Evolutionary conservation across 345 rosid genomes (phyloP).

Genomic region (Corymbia maculata): DNA sequence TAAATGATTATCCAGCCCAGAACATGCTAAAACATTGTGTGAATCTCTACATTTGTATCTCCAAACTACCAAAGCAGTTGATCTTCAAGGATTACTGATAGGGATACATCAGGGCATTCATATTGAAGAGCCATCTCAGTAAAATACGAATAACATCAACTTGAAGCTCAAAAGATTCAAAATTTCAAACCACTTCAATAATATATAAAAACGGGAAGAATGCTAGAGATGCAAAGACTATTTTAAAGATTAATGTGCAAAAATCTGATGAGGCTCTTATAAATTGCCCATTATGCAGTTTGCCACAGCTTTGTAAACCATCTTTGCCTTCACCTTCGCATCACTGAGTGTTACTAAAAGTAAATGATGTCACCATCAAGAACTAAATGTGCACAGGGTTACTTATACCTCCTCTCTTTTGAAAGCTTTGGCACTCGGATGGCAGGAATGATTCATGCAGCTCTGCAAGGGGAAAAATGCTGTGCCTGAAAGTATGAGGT

Average conservation of each 20-base stretch:
- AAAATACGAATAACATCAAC: not conserved
- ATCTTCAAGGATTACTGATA: not conserved
- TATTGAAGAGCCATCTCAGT: not conserved
- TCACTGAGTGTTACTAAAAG: not conserved
- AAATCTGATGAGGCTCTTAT: not conserved
- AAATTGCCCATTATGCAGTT: not conserved
- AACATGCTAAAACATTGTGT: not conserved
- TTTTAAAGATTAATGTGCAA: not conserved
- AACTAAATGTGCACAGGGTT: not conserved
- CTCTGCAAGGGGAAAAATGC: constrained; percentile 93
- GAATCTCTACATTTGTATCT: not conserved
- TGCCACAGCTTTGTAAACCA: not conserved
- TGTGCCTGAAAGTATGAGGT: constrained; percentile 40
- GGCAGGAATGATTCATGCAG: constrained; percentile 92
- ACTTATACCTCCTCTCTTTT: constrained; percentile 76
- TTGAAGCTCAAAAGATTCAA: not conserved
- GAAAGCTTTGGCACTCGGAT: constrained; percentile 87
- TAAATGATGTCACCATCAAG: not conserved
- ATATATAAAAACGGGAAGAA: not conserved
- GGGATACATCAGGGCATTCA: not conserved
- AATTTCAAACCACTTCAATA: not conserved
- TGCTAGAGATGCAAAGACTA: not conserved
- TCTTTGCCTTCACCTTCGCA: not conserved
- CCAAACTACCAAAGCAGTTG: not conserved
- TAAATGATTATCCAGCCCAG: not conserved